Base-by-base conservation (phyloP, 805 yeast genomes). In the Metschnikowia bowlesiae region DNA sequence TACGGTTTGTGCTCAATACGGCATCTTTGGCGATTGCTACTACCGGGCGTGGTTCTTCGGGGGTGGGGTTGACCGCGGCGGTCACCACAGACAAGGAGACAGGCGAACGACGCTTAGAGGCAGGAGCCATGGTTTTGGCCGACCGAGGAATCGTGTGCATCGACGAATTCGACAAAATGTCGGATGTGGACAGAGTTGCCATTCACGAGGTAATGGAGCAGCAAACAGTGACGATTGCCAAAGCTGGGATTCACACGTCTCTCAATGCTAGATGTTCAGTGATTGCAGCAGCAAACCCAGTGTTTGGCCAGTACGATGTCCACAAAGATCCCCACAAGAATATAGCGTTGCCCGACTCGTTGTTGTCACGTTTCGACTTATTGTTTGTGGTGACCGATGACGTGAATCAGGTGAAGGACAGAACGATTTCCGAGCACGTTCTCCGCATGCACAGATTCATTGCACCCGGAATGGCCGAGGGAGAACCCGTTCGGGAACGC, bases 131-230 rank as follows among this genome's bases (percentile, higher is more conserved):
- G 97, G 99, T 94, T 36, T 75, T 94, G 55, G 99, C 98, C 10
- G 99, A 94, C 70, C 77, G 97, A 57, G 99, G 99, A 56, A 80
- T 94, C 50, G 97, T 94, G 39, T 94, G 99, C 80, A 95, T 94
- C 62, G 99, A 94, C 76, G 99, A 94, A 75, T 94, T 94, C 64
- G 99, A 92, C 73, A 94, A 94, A 70, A 94, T 94, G 99, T 85
- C 88, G 54, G 99, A 94, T 67, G 82, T 84, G 29, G 99, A 94
- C 73, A 81, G 99, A 65, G 98, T 94, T 47, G 98, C 98, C 1
- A 94, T 94, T 63, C 99, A 94, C 70, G 99, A 94, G 79, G 99
- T 94, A 45, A 94, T 94, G 99, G 99, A 94, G 74, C 99, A 94
- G 72, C 99, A 94, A 69, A 94, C 99, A 0, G 97, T 92, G 30